Evolutionary conservation across 257 asterid species (phyloP).

Genomic region (Fraxinus cuspidata): DNA sequence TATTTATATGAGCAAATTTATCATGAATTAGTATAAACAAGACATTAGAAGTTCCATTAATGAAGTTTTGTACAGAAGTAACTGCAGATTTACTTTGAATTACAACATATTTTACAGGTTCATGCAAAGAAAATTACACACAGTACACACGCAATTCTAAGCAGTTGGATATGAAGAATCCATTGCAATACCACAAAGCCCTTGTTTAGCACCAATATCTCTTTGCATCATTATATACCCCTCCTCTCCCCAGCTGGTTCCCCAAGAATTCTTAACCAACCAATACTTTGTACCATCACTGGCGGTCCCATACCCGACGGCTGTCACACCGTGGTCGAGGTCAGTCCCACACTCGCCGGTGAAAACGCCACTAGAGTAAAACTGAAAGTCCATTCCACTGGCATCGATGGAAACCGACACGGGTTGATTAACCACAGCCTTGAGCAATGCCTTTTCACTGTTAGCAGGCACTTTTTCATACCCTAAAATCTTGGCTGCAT

Average conservation of each 20-base stretch:
- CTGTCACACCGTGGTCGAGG: slow-evolving; percentile 36
- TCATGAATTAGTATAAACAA: neutral
- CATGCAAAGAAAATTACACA: neutral
- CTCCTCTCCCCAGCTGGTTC: slow-evolving; percentile 31
- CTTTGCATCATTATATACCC: slow-evolving; percentile 37
- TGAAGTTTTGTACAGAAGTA: slow-evolving; percentile 6
- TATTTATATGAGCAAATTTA: too few relatives aligned
- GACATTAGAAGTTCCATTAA: neutral
- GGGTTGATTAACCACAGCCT: slow-evolving; percentile 44
- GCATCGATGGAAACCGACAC: slow-evolving; percentile 49
- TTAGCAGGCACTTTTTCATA: slow-evolving; percentile 35
- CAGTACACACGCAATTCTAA: slow-evolving; percentile 1
- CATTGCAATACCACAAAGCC: slow-evolving; percentile 45
- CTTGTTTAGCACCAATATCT: slow-evolving; percentile 31
- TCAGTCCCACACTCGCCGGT: slow-evolving; percentile 36
- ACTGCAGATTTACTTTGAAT: neutral
- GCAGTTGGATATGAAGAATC: slow-evolving; percentile 23
- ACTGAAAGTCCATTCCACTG: slow-evolving; percentile 30
- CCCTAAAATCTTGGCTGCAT: slow-evolving; percentile 33
- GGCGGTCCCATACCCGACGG: slow-evolving; percentile 32
- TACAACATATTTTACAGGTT: neutral
- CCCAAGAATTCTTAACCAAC: slow-evolving; percentile 48
- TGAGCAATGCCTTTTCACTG: slow-evolving; percentile 30
- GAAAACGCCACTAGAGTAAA: slow-evolving; percentile 36
- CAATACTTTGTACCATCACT: slow-evolving; percentile 35